phyloP scores from a whole-genome alignment of 805 yeast genomes.

The Komagataella pseudopastoris region DNA sequence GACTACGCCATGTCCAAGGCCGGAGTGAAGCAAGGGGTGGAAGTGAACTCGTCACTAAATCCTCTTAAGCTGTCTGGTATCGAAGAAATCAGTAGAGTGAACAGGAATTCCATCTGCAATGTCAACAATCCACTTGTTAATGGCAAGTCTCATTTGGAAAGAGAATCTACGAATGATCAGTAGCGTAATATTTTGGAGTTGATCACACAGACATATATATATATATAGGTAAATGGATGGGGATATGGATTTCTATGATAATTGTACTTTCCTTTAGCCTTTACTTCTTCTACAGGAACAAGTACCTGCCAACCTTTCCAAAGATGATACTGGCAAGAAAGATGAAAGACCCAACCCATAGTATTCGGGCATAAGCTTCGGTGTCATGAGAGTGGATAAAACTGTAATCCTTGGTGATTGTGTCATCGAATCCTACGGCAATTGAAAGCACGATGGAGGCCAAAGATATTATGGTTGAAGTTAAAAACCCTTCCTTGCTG shows the following conservation, averaged over 20 bases:
- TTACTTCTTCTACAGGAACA: slow-evolving; percentile 14
- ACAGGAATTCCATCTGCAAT: slow-evolving; percentile 44
- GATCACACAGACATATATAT: slow-evolving; percentile 7
- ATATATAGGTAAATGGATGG: slow-evolving; percentile 1
- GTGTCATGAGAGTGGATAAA: neutral
- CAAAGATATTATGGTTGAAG: slow-evolving; percentile 20
- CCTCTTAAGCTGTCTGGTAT: slow-evolving; percentile 36
- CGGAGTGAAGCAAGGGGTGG: slow-evolving; percentile 23
- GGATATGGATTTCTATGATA: neutral
- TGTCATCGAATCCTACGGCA: neutral
- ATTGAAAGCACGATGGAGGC: slow-evolving; percentile 10
- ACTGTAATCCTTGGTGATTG: neutral
- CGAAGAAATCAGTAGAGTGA: slow-evolving; percentile 46
- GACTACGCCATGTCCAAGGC: slow-evolving; percentile 82
- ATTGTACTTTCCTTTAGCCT: neutral
- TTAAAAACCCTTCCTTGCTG: slow-evolving; percentile 35
- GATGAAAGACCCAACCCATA: slow-evolving; percentile 50
- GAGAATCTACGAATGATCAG: slow-evolving; percentile 27
- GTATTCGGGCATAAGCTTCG: slow-evolving; percentile 18
- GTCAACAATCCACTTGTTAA: slow-evolving; percentile 18
- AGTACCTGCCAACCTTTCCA: slow-evolving; percentile 54
- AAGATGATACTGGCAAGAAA: slow-evolving; percentile 53
- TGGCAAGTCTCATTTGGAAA: slow-evolving; percentile 41
- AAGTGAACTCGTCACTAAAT: slow-evolving; percentile 13
- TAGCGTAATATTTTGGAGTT: slow-evolving; percentile 8